A percentile compares a stretch with the other conserved stretches of the same genome.
phyloP scores from a whole-genome alignment of 352 stramenopile species.

The Thalassiosira allenii region DNA sequence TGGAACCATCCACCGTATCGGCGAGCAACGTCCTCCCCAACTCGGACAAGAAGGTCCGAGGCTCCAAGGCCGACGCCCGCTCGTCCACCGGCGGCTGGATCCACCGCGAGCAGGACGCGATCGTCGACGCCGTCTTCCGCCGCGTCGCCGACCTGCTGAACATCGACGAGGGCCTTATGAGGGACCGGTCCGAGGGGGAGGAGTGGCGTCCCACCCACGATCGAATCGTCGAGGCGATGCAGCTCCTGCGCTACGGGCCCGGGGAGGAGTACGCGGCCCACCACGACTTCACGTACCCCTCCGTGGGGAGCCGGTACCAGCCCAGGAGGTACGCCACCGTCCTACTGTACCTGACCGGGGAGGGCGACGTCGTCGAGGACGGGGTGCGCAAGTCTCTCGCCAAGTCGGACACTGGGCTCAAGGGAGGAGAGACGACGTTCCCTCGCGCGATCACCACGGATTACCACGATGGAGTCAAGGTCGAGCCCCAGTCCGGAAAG shows the following conservation, averaged over 20 bases:
- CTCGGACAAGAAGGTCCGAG: constrained; percentile 29
- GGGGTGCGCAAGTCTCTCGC: constrained; percentile 14
- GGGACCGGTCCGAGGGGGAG: constrained; percentile 45
- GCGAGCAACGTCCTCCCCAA: constrained; percentile 39
- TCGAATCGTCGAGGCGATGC: constrained; percentile 77
- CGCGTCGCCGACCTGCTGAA: constrained; percentile 82
- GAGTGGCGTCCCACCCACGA: constrained; percentile 38
- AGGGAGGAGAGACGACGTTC: constrained; percentile 80
- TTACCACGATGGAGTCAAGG: constrained; percentile 66
- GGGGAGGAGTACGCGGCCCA: constrained; percentile 71
- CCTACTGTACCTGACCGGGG: constrained; percentile 79
- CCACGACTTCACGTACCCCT: constrained; percentile 71
- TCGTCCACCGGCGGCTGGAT: constrained; percentile 85
- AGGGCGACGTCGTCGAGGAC: constrained; percentile 53
- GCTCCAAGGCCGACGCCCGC: constrained; percentile 61
- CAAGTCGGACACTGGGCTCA: constrained; percentile 50
- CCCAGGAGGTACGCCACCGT: constrained; percentile 75
- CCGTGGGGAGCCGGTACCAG: constrained; percentile 46
- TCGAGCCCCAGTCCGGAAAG: constrained; percentile 75
- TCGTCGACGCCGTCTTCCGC: constrained; percentile 86
- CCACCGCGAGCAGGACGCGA: constrained; percentile 60
- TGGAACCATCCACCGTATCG: constrained; percentile 62
- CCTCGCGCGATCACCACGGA: constrained; percentile 78
- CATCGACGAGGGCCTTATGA: constrained; percentile 81
- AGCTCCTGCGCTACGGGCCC: constrained; percentile 84